Percentiles rank a stretch among this genome's conserved stretches.
Evolutionary conservation across 805 yeast species (phyloP).

Genomic region (Saturnispora silvae): DNA sequence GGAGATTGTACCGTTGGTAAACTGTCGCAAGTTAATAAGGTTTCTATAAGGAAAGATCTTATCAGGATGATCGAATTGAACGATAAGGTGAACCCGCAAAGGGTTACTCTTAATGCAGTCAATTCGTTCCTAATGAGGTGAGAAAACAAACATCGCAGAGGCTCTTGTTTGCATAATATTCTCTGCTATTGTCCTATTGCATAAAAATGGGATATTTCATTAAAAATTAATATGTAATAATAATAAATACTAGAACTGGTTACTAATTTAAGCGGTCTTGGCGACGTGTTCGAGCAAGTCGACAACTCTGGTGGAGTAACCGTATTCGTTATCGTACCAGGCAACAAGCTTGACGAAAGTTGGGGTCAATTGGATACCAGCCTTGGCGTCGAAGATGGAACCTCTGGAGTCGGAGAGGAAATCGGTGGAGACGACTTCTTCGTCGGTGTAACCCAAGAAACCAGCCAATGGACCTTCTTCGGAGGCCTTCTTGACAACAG

Average conservation of each 20-base stretch:
- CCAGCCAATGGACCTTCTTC: slow-evolving; percentile 66
- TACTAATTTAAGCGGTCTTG: slow-evolving; percentile 26
- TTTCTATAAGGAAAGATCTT: slow-evolving; percentile 36
- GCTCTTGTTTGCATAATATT: no score
- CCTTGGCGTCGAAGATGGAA: slow-evolving; percentile 83
- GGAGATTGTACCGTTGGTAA: no score
- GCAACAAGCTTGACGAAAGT: slow-evolving; percentile 84
- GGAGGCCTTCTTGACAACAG: slow-evolving; percentile 65
- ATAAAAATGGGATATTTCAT: no score
- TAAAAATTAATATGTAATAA: no score
- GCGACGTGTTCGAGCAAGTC: slow-evolving; percentile 81
- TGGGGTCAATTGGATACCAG: slow-evolving; percentile 81
- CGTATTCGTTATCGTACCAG: slow-evolving; percentile 95
- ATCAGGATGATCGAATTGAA: slow-evolving; percentile 33
- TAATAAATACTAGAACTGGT: no score
- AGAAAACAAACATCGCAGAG: no score
- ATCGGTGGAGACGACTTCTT: slow-evolving; percentile 84
- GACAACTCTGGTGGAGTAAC: slow-evolving; percentile 93
- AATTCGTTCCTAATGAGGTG: slow-evolving; percentile 41
- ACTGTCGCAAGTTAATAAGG: slow-evolving; percentile 21
- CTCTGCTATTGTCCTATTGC: no score
- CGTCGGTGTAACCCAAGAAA: slow-evolving; percentile 82
- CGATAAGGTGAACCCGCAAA: slow-evolving; percentile 58
- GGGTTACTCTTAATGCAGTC: slow-evolving; percentile 67
- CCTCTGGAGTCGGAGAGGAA: slow-evolving; percentile 78